phyloP scores from a whole-genome alignment of 1,139 yeast genomes.

The Insectozyma bohioensis region DNA sequence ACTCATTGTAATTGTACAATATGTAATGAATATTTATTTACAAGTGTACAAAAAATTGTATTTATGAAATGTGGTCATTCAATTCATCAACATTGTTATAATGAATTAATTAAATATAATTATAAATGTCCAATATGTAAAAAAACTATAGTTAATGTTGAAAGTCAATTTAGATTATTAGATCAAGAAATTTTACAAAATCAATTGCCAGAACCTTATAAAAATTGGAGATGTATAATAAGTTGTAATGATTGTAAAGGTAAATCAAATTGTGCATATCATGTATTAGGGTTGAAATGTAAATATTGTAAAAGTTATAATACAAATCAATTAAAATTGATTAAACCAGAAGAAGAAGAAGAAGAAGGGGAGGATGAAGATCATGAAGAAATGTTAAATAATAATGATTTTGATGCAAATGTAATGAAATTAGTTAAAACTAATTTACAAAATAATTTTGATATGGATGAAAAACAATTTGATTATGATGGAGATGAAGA shows the following conservation, averaged over 20 bases:
- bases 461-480: conserved; percentile 24
- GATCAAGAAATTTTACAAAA: conserved; percentile 80
- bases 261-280: conserved; percentile 73
- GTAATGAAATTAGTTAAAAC: conserved; percentile 36
- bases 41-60: conserved; percentile 80
- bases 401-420: conserved; percentile 14
- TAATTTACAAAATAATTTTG: conserved; percentile 39
- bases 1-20: conserved; percentile 93
- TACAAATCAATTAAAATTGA: conserved; percentile 68
- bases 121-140: conserved; percentile 92
- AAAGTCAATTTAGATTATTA: conserved; percentile 78
- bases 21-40: conserved; percentile 88
- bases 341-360: conserved; percentile 54
- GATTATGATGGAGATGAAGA: conserved; percentile 10
- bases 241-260: conserved; percentile 91
- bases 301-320: conserved; percentile 84
- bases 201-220: conserved; percentile 78
- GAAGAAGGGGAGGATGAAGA: conserved; percentile 24
- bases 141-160: conserved; percentile 81
- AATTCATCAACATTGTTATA: conserved; percentile 82
- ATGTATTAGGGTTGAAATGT: conserved; percentile 84
- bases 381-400: conserved; percentile 9
- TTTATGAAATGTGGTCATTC: conserved; percentile 96
- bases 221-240: conserved; percentile 71
- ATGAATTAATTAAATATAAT: conserved; percentile 73